A percentile compares a stretch with the other conserved stretches of the same genome.
These are phyloP conservation scores for Sporobolomyces pararoseus DNA, from an alignment of 768 basidiomycete species.

Conservation along the genomic window DNA sequence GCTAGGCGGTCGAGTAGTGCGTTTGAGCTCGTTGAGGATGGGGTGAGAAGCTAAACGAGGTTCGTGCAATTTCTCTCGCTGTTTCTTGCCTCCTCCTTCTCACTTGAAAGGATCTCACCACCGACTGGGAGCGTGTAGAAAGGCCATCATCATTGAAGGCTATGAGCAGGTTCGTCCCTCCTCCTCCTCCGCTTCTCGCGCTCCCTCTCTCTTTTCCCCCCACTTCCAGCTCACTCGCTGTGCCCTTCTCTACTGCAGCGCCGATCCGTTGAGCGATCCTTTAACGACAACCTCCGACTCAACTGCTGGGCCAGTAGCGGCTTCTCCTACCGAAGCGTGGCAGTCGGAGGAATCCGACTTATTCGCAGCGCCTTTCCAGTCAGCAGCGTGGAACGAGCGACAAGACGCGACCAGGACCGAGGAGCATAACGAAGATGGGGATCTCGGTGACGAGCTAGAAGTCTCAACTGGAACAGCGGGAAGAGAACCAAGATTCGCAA, in stretches of 20 bases:
- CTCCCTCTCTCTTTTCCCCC: background rate
- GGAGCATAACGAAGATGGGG: background rate
- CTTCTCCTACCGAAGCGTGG: background rate
- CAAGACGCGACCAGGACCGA: background rate
- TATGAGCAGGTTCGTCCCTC: conserved; percentile 5
- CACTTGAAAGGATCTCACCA: background rate
- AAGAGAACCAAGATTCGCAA: background rate
- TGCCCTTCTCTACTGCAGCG: background rate
- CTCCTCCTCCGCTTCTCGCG: background rate
- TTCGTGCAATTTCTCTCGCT: background rate
- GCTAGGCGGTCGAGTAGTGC: background rate
- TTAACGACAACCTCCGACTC: background rate
- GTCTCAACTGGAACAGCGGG: background rate
- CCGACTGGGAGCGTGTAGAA: too few relatives aligned
- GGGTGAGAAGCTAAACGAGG: too few relatives aligned
- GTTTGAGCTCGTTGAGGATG: too few relatives aligned
- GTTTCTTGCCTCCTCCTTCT: background rate
- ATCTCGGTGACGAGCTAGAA: background rate
- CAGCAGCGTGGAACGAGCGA: background rate
- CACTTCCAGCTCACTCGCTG: background rate
- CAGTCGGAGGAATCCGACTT: background rate
- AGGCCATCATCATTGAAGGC: too few relatives aligned
- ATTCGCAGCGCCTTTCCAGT: conserved; percentile 2
- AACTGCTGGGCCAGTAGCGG: background rate
- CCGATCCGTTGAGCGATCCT: conserved; percentile 12